Base-by-base conservation (phyloP, 1,284 basidiomycete species). In the Sphaerobolus stellatus region DNA sequence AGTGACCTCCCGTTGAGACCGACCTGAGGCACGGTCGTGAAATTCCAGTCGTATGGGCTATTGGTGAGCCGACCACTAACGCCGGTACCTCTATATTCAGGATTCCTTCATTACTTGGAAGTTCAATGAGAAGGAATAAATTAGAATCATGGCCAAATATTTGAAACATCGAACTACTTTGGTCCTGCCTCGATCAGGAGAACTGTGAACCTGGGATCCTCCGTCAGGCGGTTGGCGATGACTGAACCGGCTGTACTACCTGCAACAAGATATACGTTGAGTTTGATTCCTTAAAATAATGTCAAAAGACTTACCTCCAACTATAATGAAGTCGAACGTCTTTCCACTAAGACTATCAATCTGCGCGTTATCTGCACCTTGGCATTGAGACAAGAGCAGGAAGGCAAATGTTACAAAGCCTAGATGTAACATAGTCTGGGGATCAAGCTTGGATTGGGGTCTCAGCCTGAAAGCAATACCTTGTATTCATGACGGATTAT, bases 1-100 rank as follows among this genome's bases (percentile, higher is more conserved):
- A 50, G 9, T 14, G 34, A 14, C n/a, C 50, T 34, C 16, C 40
- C 40, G 13, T 28, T 28, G 22, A 48, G 30, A 14, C 24, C 50
- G 9, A 41, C 27, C 27, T 52, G 50, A 24, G 50, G 3, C 4
- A 29, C 24, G 2, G 43, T 50, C n/a, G 50, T 52, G 30, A 4
- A 52, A 40, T 52, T 52, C 50, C 50, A 52, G 27, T 27, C 25
- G 22, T 18, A 52, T 3, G 36, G n/a, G 6, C 6, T n/a, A 43
- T 27, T 27, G 18, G 20, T 13, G 9, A 43, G 18, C 2, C 28
- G 22, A 43, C 22, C 22, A 22, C 9, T 3, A 18, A 43, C 13
- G 41, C 22, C 9, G 41, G 41, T 24, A 43, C 16, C 28, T 43
- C 41, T 2, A 27, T 24, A 27, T 43, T 27, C 20, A 43, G n/a